Percentiles rank a stretch among this genome's conserved stretches.
These are phyloP conservation scores for Camellia oleifera DNA, from an alignment of 179 eudicot genomes.

Conservation along the genomic window DNA sequence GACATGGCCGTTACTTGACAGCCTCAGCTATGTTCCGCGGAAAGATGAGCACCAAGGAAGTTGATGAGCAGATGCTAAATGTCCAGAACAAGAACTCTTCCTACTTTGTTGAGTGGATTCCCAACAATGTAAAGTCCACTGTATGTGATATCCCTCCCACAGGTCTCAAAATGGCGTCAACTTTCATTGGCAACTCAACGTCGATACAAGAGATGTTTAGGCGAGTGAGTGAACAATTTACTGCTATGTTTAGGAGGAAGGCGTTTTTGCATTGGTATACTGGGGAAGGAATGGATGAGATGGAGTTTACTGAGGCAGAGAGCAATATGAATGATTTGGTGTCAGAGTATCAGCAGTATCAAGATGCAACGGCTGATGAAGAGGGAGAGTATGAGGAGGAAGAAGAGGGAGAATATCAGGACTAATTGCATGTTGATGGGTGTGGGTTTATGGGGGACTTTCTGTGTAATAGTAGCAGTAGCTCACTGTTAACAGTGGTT, in stretches of 20 bases:
- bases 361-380: slow-evolving; percentile 58
- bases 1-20: slow-evolving; percentile 57
- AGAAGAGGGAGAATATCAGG: slow-evolving; percentile 35
- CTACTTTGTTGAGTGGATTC: slow-evolving; percentile 68
- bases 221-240: slow-evolving; percentile 61
- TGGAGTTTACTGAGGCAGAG: slow-evolving; percentile 28
- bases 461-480: neutral
- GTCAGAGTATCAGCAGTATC: slow-evolving; percentile 63
- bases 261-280: slow-evolving; percentile 54
- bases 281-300: slow-evolving; percentile 57
- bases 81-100: slow-evolving; percentile 62
- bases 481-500: slow-evolving; percentile 7
- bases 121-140: slow-evolving; percentile 50
- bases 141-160: slow-evolving; percentile 53
- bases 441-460: neutral
- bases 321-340: slow-evolving; percentile 58
- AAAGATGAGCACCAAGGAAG: slow-evolving; percentile 73
- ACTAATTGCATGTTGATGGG: slow-evolving; percentile 1
- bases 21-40: slow-evolving; percentile 59
- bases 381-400: slow-evolving; percentile 52
- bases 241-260: slow-evolving; percentile 63
- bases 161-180: slow-evolving; percentile 44
- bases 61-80: slow-evolving; percentile 57
- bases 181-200: slow-evolving; percentile 28
- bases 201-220: slow-evolving; percentile 61